Evolutionary conservation across 768 basidiomycete genomes (phyloP).

Genomic region (Russula ochroleuca): DNA sequence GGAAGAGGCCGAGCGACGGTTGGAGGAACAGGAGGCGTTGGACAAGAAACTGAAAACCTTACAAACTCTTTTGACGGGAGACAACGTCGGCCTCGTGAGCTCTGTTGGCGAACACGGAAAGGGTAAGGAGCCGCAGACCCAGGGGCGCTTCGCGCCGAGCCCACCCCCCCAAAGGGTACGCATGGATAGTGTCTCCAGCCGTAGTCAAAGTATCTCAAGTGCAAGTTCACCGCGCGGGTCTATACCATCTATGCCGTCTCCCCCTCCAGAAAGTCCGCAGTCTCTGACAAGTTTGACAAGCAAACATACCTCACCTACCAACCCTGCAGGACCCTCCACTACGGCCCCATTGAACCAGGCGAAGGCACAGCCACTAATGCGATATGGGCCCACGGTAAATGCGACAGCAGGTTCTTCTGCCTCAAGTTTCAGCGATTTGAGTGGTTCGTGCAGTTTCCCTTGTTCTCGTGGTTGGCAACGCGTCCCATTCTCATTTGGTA

Average conservation of each 20-base stretch:
- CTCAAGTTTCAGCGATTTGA: conserved; percentile 82
- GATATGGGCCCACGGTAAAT: conserved; percentile 44
- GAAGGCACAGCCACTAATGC: conserved; percentile 27
- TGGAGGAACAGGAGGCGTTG: conserved; percentile 64
- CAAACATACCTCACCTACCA: conserved; percentile 20
- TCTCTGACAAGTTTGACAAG: conserved; percentile 33
- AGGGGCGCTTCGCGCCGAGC: conserved; percentile 38
- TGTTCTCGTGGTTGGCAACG: not conserved
- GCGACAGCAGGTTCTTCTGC: conserved; percentile 54
- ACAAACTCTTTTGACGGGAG: conserved; percentile 68
- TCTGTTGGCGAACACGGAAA: conserved; percentile 30
- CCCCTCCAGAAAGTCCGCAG: conserved; percentile 50
- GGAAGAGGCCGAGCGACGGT: conserved; percentile 63
- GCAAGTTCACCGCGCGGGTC: conserved; percentile 71
- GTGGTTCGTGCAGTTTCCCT: conserved; percentile 48
- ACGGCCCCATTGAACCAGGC: conserved; percentile 14
- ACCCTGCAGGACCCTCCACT: conserved; percentile 8
- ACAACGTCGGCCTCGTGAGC: conserved; percentile 63
- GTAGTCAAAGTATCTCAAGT: conserved; percentile 72
- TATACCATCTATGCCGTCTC: conserved; percentile 77
- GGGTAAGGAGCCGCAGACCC: conserved; percentile 24
- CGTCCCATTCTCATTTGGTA: not conserved
- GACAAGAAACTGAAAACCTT: conserved; percentile 65
- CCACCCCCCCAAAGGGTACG: conserved; percentile 37
- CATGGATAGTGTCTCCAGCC: conserved; percentile 35